Evolutionary conservation across 78 protist genomes (phyloP), one percentile per base, ranked within the genome.

Genomic region (Dictyostelium capitatum): DNA sequence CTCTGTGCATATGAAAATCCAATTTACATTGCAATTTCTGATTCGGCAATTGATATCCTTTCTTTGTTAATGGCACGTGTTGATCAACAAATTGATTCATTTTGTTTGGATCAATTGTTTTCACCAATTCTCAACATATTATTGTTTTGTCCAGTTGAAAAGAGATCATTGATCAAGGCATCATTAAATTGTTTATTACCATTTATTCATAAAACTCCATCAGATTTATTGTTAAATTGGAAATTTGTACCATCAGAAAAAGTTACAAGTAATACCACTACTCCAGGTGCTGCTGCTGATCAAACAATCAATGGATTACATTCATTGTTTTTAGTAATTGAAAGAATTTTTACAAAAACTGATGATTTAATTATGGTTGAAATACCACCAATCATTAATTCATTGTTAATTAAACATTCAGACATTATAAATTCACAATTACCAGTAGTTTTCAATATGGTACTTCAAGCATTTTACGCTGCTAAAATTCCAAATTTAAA

Each of bases 401-500:
- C 59, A 4, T 9, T 85, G 1, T 8, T 85, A 5, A 10, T 59
- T 17, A 53, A 59, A n/a, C 32, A 73, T 12, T 43, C n/a, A 2
- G 64, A 30, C 3, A 19, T 20, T 20, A 75, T 85, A n/a, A 46
- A 30, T 4, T 3, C 19, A 1, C 53, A 74, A 23, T 32, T 78
- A 2, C 15, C 32, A 10, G n/a, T 25, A 1, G 9, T 85, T 6
- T 20, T 75, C 17, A 15, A 25, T 1, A 6, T 78, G 6, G 11
- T 43, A 0, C n/a, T 85, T 17, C 25, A 85, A n/a, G 48, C 56
- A 7, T 59, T 85, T 6, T 23, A 30, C 41, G 20, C 47, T 7
- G 74, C 53, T 46, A 85, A 75, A 25, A 9, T 85, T 12, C 83
- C 92, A 53, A 32, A 77, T 12, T 25, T 30, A 80, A 85, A 73